Evolutionary conservation across 2,329 filamentous ascomycete species (phyloP), one percentile per base, ranked within the genome.

Genomic region (Laburnicola sp.): DNA sequence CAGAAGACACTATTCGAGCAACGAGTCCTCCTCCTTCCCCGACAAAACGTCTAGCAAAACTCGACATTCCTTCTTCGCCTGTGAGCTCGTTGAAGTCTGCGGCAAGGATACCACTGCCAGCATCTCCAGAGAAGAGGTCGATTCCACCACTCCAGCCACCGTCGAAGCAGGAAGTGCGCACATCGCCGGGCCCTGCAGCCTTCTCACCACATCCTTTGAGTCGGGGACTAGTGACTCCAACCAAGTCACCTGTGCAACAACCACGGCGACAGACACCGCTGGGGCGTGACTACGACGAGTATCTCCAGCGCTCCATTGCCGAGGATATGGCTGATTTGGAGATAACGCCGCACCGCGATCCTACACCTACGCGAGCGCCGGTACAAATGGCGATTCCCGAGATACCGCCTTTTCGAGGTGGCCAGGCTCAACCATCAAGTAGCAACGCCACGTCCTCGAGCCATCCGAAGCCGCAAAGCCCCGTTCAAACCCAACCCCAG

Each of bases 301-400:
- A 76, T 48, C 60, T 79, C n/a, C 77, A 80, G 58, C 74, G 76
- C 40, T 74, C 72, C 6, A 78, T 79, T 39, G 75, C 75, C 8
- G 59, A 59, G 6, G 68, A 72, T 45, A 64, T 71, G 47, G 73
- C 70, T 23, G 73, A 74, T 44, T 70, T 78, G 66, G 75, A 75
- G 5, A 54, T 65, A 9, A 63, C 63, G 38, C 64, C 61, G 16
- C 64, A 67, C 40, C 66, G 62, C 26, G 60, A 64, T 34, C 56
- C 56, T 11, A 72, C 64, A 11, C 69, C 66, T 27, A 72, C 72
- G 26, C 61, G 69, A 38, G 65, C 63, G 31, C 62, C 68, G 2
- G 59, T 66, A n/a, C 56, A 59, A 25, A 68, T 71, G 59, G 57
- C 57, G 5, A 62, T 74, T 35, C 65, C 64, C 4, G 68, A 68